phyloP scores from a whole-genome alignment of 805 yeast genomes.

The Ogataea corticis region DNA sequence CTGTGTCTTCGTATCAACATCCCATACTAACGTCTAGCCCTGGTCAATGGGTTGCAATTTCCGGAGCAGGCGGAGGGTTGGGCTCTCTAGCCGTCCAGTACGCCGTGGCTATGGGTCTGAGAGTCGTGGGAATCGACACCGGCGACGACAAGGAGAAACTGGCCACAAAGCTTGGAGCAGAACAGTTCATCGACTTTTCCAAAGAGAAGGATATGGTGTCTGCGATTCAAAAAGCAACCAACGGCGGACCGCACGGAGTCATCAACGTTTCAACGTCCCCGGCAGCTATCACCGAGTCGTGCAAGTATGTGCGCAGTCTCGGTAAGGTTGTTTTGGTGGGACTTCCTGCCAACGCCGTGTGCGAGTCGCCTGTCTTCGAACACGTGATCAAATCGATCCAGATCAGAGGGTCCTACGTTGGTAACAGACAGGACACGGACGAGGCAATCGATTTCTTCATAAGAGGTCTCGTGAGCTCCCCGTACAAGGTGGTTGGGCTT shows the following conservation, averaged over 20 bases:
- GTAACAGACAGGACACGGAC: conserved; percentile 84
- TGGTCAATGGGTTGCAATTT: conserved; percentile 79
- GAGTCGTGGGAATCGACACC: conserved; percentile 74
- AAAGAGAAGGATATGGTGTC: conserved; percentile 42
- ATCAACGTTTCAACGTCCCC: conserved; percentile 65
- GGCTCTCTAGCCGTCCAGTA: conserved; percentile 78
- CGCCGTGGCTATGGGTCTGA: conserved; percentile 74
- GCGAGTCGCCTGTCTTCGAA: conserved; percentile 67
- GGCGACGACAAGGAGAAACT: conserved; percentile 65
- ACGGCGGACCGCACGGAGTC: conserved; percentile 66
- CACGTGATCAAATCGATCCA: conserved; percentile 73
- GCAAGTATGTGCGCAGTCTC: conserved; percentile 57
- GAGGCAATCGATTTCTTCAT: conserved; percentile 73
- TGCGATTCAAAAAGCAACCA: conserved; percentile 43
- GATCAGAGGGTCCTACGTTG: conserved; percentile 84
- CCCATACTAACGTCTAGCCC: conserved; percentile 37
- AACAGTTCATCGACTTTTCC: conserved; percentile 58
- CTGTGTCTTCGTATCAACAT: neutral
- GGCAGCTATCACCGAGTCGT: conserved; percentile 51
- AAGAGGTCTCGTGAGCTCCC: conserved; percentile 66
- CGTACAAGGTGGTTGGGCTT: conserved; percentile 73
- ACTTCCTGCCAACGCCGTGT: conserved; percentile 75
- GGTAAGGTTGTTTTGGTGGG: conserved; percentile 70
- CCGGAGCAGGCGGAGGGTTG: conserved; percentile 85
- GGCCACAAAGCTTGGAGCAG: conserved; percentile 60